Percentiles rank a stretch among this genome's conserved stretches.
phyloP scores from a whole-genome alignment of 192 early-diverging fungal species.

The Entomortierella beljakovae region DNA sequence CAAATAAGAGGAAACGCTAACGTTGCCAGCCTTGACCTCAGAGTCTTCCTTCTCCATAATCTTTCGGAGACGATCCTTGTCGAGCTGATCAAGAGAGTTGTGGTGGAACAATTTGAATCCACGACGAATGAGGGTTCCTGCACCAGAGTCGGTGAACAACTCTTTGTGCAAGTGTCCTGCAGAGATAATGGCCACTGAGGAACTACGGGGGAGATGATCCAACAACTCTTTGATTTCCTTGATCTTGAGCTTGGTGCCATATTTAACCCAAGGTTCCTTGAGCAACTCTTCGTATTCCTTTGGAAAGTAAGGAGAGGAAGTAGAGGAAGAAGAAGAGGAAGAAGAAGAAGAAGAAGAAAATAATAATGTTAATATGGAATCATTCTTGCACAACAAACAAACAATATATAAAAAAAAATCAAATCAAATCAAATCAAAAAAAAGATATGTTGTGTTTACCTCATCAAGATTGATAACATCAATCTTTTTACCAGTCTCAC shows the following conservation, averaged over 20 bases:
- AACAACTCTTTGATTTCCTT: slow-evolving; percentile 97
- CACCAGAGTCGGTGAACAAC: slow-evolving; percentile 97
- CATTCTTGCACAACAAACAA: too few relatives aligned
- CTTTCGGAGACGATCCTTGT: slow-evolving; percentile 84
- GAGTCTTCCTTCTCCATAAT: slow-evolving; percentile 84
- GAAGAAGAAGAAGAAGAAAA: slow-evolving; percentile 7
- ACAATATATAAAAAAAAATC: neutral
- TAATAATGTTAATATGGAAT: neutral
- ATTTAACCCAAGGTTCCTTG: slow-evolving; percentile 96
- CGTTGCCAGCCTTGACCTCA: slow-evolving; percentile 70
- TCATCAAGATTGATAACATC: slow-evolving; percentile 98
- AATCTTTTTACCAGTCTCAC: slow-evolving; percentile 95
- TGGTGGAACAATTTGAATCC: slow-evolving; percentile 90
- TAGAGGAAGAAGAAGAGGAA: too few relatives aligned
- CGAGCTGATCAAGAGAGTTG: slow-evolving; percentile 72
- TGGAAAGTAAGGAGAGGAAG: too few relatives aligned
- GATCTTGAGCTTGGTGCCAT: slow-evolving; percentile 98
- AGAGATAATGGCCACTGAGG: slow-evolving; percentile 99
- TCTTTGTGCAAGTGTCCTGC: slow-evolving; percentile 99
- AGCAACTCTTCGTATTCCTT: slow-evolving; percentile 97
- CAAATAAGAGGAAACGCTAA: slow-evolving; percentile 81
- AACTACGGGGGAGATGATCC: slow-evolving; percentile 94
- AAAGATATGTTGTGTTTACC: slow-evolving; percentile 58
- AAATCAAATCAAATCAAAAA: neutral
- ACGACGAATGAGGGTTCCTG: slow-evolving; percentile 96